Evolutionary conservation across 768 basidiomycete genomes (phyloP).

Genomic region (Termitomyces eurrhizus): DNA sequence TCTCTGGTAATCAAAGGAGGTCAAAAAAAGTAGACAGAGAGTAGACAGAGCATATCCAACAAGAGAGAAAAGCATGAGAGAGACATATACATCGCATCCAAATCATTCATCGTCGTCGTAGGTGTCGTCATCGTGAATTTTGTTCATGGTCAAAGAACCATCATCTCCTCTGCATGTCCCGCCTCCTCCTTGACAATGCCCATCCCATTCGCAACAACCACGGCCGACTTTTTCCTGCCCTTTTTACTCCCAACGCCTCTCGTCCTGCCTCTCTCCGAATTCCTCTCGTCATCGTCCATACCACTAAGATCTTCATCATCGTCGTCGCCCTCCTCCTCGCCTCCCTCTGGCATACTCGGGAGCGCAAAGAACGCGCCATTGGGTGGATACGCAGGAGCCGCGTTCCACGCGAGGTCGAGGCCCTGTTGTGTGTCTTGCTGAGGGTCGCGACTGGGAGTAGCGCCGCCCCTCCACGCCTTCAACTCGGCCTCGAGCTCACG

Average conservation of each 20-base stretch:
- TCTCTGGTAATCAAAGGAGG: too few species aligned
- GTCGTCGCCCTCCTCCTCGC: background rate
- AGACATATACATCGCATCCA: background rate
- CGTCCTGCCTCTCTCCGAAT: conserved; percentile 16
- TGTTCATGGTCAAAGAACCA: conserved; percentile 15
- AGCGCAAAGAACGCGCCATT: conserved; percentile 2
- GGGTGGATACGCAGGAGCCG: background rate
- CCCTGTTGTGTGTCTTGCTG: background rate
- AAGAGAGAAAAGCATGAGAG: background rate
- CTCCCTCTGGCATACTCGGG: conserved; percentile 28
- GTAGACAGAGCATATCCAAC: background rate
- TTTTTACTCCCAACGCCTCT: conserved; percentile 3
- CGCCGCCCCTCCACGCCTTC: conserved; percentile 19
- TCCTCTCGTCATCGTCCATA: conserved; percentile 17
- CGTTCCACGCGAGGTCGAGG: background rate
- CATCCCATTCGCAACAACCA: background rate
- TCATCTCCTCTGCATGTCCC: conserved; percentile 18
- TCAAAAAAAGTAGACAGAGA: too few species aligned
- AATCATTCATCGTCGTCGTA: background rate
- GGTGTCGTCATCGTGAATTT: background rate
- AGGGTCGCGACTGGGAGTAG: background rate
- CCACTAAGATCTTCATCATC: background rate
- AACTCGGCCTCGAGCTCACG: conserved; percentile 76
- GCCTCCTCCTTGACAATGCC: conserved; percentile 15
- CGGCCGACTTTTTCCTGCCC: conserved; percentile 8